Conservation (phyloP, 1,139 yeast species). For the Debaryomycetaceae sp. region DNA sequence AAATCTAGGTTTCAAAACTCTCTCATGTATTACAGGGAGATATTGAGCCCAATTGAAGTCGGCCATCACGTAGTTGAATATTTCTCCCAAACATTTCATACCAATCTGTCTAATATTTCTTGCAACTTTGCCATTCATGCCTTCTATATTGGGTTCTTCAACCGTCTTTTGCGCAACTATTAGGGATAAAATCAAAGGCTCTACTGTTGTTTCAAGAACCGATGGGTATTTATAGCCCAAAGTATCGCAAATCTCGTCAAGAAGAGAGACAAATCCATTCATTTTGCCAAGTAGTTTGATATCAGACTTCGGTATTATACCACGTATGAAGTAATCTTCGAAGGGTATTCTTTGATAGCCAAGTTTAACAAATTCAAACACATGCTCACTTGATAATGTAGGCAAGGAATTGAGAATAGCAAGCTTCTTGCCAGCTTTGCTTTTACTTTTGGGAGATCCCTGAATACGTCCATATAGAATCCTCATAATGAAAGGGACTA, state of each 20-base stretch:
- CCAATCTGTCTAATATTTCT: constrained; percentile 59
- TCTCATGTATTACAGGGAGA: constrained; percentile 47
- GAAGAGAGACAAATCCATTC: constrained; percentile 69
- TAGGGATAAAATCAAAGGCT: constrained; percentile 59
- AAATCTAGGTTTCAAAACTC: constrained; percentile 65
- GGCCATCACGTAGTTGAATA: constrained; percentile 49
- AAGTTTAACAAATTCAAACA: constrained; percentile 57
- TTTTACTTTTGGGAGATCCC: constrained; percentile 53
- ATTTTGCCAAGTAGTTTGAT: constrained; percentile 46
- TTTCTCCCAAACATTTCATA: constrained; percentile 50
- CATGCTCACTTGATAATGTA: constrained; percentile 51
- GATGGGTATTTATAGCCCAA: constrained; percentile 58
- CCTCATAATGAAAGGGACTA: constrained; percentile 74
- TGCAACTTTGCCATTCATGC: constrained; percentile 41
- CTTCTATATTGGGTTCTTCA: constrained; percentile 15
- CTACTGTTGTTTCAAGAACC: constrained; percentile 50
- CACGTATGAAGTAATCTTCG: constrained; percentile 28
- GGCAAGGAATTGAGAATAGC: constrained; percentile 76
- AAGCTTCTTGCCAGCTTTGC: constrained; percentile 67
- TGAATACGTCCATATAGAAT: constrained; percentile 88
- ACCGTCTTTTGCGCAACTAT: constrained; percentile 52
- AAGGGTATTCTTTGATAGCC: constrained; percentile 57
- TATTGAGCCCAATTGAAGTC: constrained; percentile 55
- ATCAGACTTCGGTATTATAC: constrained; percentile 12
- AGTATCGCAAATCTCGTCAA: constrained; percentile 58